Conservation (phyloP, 768 basidiomycete species). For the Suillus variegatus region DNA sequence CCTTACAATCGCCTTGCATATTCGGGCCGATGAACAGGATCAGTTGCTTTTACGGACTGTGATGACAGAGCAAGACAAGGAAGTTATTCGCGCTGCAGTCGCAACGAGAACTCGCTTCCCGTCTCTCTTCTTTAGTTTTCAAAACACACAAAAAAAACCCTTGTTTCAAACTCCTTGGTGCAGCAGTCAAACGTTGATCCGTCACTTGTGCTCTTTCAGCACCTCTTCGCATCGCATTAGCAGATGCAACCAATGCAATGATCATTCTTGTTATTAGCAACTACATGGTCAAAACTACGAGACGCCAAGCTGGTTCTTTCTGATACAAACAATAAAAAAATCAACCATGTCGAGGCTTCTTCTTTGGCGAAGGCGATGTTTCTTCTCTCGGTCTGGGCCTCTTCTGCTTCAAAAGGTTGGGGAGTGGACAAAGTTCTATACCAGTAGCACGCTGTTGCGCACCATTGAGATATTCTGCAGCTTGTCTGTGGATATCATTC, state of each 20-base stretch:
- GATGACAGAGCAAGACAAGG: conserved; percentile 20
- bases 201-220: too few species aligned
- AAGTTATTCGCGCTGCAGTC: conserved; percentile 1
- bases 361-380: background rate
- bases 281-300: too few species aligned
- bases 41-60: conserved; percentile 14
- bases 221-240: too few species aligned
- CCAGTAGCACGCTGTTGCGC: background rate
- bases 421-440: background rate
- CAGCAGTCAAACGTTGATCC: too few species aligned
- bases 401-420: background rate
- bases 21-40: conserved; percentile 19
- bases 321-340: background rate
- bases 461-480: background rate
- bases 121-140: conserved; percentile 6
- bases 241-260: too few species aligned
- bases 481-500: too few species aligned
- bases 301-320: too few species aligned
- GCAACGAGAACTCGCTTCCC: conserved; percentile 1
- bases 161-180: too few species aligned
- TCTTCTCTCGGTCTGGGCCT: background rate
- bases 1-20: background rate
- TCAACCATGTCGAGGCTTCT: background rate
- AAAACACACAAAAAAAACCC: too few species aligned
- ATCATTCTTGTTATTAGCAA: too few species aligned